These are phyloP conservation scores for Odontarrhena argentea DNA, from an alignment of 345 rosid genomes.

Conservation along the genomic window DNA sequence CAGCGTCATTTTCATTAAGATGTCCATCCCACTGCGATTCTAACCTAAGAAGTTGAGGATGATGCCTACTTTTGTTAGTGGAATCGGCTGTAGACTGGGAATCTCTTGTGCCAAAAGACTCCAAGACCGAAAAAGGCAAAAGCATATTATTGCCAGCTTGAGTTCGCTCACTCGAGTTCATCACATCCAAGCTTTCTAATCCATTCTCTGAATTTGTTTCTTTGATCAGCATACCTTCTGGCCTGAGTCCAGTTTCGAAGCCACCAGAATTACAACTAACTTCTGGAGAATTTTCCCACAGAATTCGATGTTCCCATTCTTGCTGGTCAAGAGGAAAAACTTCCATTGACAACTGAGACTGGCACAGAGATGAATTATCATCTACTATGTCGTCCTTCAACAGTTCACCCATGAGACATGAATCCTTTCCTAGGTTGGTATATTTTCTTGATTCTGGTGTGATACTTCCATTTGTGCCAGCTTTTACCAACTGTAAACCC, in stretches of 20 bases:
- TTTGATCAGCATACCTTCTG: constrained; percentile 39
- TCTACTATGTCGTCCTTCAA: constrained; percentile 52
- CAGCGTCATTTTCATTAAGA: constrained; percentile 44
- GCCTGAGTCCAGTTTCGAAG: constrained; percentile 49
- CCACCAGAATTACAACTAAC: constrained; percentile 48
- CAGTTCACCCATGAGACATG: constrained; percentile 65
- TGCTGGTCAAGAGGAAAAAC: constrained; percentile 82
- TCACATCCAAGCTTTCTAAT: constrained; percentile 38
- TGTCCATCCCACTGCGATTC: constrained; percentile 51
- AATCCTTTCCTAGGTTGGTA: constrained; percentile 47
- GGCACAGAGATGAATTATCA: constrained; percentile 52
- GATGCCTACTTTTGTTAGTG: constrained; percentile 47
- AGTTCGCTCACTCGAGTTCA: constrained; percentile 36
- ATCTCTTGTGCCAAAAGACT: constrained; percentile 56
- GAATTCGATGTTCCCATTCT: constrained; percentile 86
- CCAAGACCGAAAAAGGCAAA: constrained; percentile 49
- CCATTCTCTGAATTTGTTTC: constrained; percentile 43
- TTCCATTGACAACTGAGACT: constrained; percentile 49
- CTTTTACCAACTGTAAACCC: constrained; percentile 43
- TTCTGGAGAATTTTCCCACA: constrained; percentile 76
- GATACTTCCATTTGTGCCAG: constrained; percentile 43
- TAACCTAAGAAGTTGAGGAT: constrained; percentile 91
- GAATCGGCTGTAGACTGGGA: constrained; percentile 36
- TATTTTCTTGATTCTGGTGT: constrained; percentile 39
- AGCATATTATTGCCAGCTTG: constrained; percentile 44